phyloP scores from a whole-genome alignment of 768 basidiomycete genomes.

The Naganishia friedmannii region DNA sequence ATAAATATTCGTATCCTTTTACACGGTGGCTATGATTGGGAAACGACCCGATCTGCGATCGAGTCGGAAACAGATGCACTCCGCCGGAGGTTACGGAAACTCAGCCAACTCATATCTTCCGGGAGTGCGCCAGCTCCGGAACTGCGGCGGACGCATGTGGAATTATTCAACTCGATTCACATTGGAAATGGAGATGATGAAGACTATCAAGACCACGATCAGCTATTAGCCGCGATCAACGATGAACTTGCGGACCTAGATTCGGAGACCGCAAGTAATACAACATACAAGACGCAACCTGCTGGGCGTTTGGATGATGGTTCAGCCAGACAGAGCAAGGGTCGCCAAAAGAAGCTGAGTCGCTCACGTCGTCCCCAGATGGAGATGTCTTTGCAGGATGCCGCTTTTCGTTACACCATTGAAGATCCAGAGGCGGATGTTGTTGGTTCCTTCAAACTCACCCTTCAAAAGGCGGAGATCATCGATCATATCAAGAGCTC shows the following conservation, averaged over 20 bases:
- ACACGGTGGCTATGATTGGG: slow-evolving; percentile 96
- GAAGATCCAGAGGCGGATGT: slow-evolving; percentile 5
- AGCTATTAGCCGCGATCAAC: slow-evolving; percentile 85
- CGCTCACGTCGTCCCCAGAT: slow-evolving; percentile 12
- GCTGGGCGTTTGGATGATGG: not conserved
- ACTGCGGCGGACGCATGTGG: slow-evolving; percentile 59
- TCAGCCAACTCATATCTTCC: slow-evolving; percentile 82
- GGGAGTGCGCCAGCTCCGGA: slow-evolving; percentile 74
- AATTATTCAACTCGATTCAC: slow-evolving; percentile 90
- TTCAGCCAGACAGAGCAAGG: slow-evolving; percentile 39
- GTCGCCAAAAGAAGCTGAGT: slow-evolving; percentile 11
- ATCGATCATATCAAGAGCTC: slow-evolving; percentile 97
- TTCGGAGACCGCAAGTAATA: slow-evolving; percentile 57
- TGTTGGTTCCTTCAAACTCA: slow-evolving; percentile 27
- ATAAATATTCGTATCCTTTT: slow-evolving; percentile 62
- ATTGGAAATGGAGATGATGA: slow-evolving; percentile 80
- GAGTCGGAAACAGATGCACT: slow-evolving; percentile 85
- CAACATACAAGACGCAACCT: slow-evolving; percentile 10
- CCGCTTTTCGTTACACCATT: not conserved
- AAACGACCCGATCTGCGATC: slow-evolving; percentile 74
- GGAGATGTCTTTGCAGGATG: slow-evolving; percentile 23
- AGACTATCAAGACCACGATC: slow-evolving; percentile 69
- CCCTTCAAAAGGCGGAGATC: slow-evolving; percentile 73
- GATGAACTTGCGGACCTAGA: slow-evolving; percentile 70
- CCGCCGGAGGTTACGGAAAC: slow-evolving; percentile 77